phyloP scores from a whole-genome alignment of 495 filamentous ascomycete genomes.

The Acidiella bohemica region DNA sequence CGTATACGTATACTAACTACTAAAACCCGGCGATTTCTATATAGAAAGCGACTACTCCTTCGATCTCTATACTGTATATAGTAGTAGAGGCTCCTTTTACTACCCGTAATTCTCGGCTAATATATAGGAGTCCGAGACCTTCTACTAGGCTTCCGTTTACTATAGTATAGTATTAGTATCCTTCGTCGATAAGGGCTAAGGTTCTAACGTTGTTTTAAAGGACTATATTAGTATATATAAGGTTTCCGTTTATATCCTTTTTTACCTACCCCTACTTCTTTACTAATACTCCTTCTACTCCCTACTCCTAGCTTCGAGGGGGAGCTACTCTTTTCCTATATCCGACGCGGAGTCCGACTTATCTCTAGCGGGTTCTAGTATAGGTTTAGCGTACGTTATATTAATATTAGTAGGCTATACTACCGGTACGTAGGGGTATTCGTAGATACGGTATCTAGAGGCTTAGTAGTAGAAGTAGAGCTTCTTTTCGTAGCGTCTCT shows the following conservation, averaged over 20 bases:
- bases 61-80: not conserved
- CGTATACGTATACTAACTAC: not conserved
- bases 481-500: not conserved
- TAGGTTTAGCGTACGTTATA: not conserved
- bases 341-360: not conserved
- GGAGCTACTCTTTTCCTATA: slow-evolving; percentile 1
- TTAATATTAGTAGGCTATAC: not conserved
- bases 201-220: not conserved
- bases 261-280: not conserved
- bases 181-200: slow-evolving; percentile 2
- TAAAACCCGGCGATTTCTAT: not conserved
- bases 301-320: not conserved
- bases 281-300: not conserved
- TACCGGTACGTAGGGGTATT: not conserved
- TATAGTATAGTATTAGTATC: slow-evolving; percentile 2
- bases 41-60: slow-evolving; percentile 1
- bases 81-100: not conserved
- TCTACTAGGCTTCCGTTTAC: not conserved
- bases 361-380: not conserved
- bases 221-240: slow-evolving; percentile 2
- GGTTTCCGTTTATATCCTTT: not conserved
- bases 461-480: slow-evolving; percentile 2
- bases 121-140: not conserved
- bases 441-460: slow-evolving; percentile 2
- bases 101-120: not conserved